Percentiles rank a stretch among this genome's conserved stretches.
These are phyloP conservation scores for Kurtzmaniella quercitrusa DNA, from an alignment of 1,139 yeast species.

Conservation along the genomic window DNA sequence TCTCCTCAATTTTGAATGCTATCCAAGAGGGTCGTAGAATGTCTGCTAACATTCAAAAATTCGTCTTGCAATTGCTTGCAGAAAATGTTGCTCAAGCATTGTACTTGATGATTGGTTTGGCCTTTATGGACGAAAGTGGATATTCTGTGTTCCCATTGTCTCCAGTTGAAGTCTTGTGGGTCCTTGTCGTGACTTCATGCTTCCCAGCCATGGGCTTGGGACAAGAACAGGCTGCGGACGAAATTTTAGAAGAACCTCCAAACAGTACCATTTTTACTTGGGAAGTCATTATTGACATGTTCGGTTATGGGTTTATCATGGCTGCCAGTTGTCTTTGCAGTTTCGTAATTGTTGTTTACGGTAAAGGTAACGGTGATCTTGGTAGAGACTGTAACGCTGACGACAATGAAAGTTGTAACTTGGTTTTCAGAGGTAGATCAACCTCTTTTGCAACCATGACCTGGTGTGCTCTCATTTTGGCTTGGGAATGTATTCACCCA, in stretches of 20 bases:
- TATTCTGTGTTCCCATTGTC: slow-evolving; percentile 34
- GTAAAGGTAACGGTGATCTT: slow-evolving; percentile 28
- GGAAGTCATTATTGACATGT: slow-evolving; percentile 30
- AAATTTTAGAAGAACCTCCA: slow-evolving; percentile 28
- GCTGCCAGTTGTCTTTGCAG: slow-evolving; percentile 29
- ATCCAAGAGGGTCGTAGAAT: slow-evolving; percentile 49
- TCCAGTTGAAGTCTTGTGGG: slow-evolving; percentile 37
- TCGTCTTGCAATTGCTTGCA: slow-evolving; percentile 44
- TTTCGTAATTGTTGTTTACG: slow-evolving; percentile 28
- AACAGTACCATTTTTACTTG: slow-evolving; percentile 28
- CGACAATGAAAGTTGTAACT: slow-evolving; percentile 35
- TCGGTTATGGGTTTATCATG: slow-evolving; percentile 35
- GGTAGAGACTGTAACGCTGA: slow-evolving; percentile 24
- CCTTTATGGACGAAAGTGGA: slow-evolving; percentile 27
- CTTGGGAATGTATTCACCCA: slow-evolving; percentile 88
- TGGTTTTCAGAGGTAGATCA: slow-evolving; percentile 78
- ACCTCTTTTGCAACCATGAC: slow-evolving; percentile 83
- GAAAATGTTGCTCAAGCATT: slow-evolving; percentile 49
- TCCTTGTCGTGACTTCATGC: slow-evolving; percentile 34
- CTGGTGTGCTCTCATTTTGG: slow-evolving; percentile 82
- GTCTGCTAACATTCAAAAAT: slow-evolving; percentile 45
- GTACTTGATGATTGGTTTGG: slow-evolving; percentile 34
- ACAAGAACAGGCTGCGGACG: slow-evolving; percentile 30
- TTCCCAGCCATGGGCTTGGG: slow-evolving; percentile 42
- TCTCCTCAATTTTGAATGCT: slow-evolving; percentile 50